Base-by-base conservation (phyloP, 2,329 filamentous ascomycete species). In the Colletotrichum zoysiae region DNA sequence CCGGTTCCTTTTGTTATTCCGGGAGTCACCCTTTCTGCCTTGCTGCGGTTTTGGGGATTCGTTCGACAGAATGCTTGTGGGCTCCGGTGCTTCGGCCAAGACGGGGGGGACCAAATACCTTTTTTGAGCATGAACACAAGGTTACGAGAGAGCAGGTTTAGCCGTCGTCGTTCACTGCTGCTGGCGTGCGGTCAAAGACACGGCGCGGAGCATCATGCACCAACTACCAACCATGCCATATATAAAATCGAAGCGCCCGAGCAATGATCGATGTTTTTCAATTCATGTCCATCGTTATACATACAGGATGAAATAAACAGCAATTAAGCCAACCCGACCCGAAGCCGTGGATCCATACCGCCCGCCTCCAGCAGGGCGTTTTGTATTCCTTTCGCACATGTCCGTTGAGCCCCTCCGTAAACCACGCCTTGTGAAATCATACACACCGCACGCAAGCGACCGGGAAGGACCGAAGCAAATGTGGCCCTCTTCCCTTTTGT, bases 221-320 rank as follows among this genome's bases (percentile, higher is more conserved):
- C 16, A 18, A 23, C 11, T 42, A 26, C 14, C 11, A 8, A 1
- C 4, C 5, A 59, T 33, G 4, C 3, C 5, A 59, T 33, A 42
- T 30, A 8, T 46, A 9, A 33, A 16, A 16, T 1, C 20, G 20
- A 35, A 7, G 30, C 23, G 4, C 38, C 35, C 57, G 23, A 16
- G n/a, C 62, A 56, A 57, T 40, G 42, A 71, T 64, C 61, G 63
- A 57, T 56, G 30, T 56, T 70, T 60, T 70, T 65, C 48, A 55
- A 69, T 74, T 71, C 74, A 73, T 75, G 73, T 67, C 71, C 67
- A 48, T 75, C 74, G 67, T 74, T 74, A 75, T 71, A 75, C 71
- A 55, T 68, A 70, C 70, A 65, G 62, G 63, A 60, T 55, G 50
- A 70, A 70, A 67, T 12, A 57, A n/a, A 57, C 46, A 53, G 35